phyloP scores from a whole-genome alignment of 1,139 yeast species.

The Sugiyamaella xylanicola region DNA sequence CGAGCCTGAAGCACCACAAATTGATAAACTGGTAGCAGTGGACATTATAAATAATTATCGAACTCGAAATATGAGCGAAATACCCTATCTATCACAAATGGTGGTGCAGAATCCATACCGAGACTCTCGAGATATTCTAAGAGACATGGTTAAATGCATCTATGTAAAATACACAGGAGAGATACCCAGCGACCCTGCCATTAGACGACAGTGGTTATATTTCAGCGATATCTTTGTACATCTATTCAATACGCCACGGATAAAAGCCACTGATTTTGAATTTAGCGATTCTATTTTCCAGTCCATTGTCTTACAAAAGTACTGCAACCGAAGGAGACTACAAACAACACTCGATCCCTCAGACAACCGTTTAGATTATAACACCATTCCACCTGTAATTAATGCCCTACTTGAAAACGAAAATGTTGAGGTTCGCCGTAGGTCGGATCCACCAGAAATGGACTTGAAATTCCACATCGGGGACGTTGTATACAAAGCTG shows the following conservation, averaged over 20 bases:
- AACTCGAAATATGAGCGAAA: slow-evolving; percentile 4
- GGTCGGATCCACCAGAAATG: background rate
- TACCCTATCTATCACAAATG: slow-evolving; percentile 11
- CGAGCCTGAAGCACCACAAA: background rate
- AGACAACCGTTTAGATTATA: background rate
- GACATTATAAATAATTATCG: slow-evolving; percentile 9
- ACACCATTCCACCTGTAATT: background rate
- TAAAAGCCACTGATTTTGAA: background rate
- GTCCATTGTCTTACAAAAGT: background rate
- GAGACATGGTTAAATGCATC: slow-evolving; percentile 8
- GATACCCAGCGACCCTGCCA: slow-evolving; percentile 2
- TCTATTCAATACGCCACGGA: background rate
- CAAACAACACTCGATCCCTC: background rate
- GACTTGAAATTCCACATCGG: slow-evolving; percentile 13
- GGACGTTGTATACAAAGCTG: slow-evolving; percentile 3
- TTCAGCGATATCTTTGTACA: slow-evolving; percentile 7
- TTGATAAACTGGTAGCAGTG: slow-evolving; percentile 3
- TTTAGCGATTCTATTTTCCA: slow-evolving; percentile 5
- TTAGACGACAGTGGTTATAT: background rate
- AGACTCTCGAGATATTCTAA: background rate
- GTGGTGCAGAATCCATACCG: slow-evolving; percentile 5
- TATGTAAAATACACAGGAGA: background rate
- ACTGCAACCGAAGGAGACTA: background rate
- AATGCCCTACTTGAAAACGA: background rate
- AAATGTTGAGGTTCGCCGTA: background rate